phyloP scores from a whole-genome alignment of 345 rosid species.

The Citrus trifoliata region DNA sequence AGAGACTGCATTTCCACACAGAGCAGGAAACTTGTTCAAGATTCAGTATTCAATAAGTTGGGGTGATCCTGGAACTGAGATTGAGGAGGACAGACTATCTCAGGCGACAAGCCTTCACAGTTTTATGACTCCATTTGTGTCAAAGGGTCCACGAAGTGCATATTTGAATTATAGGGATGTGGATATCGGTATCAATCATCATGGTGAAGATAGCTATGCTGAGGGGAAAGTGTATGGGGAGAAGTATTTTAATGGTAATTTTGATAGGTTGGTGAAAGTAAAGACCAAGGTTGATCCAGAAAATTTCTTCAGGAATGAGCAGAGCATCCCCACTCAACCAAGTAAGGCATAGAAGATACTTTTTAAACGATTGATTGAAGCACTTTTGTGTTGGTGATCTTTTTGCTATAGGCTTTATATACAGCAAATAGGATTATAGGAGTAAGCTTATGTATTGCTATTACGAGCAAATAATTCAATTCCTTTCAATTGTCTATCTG shows the following conservation, averaged over 20 bases:
- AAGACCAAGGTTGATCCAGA: conserved; percentile 24
- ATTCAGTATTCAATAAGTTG: conserved; percentile 48
- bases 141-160: conserved; percentile 27
- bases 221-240: conserved; percentile 22
- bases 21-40: conserved; percentile 54
- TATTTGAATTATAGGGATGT: conserved; percentile 27
- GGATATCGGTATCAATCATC: conserved; percentile 14
- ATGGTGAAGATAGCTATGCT: background rate
- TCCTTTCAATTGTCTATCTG: background rate
- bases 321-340: conserved; percentile 3
- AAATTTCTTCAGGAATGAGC: conserved; percentile 27
- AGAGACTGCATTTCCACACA: conserved; percentile 46
- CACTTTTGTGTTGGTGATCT: background rate
- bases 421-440: background rate
- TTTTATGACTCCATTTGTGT: conserved; percentile 33
- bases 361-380: background rate
- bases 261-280: conserved; percentile 24
- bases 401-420: background rate
- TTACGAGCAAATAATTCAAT: background rate
- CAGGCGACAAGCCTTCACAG: background rate
- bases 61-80: conserved; percentile 28
- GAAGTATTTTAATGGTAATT: conserved; percentile 17
- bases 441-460: background rate
- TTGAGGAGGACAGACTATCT: background rate
- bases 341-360: conserved; percentile 1